A percentile compares a stretch with the other conserved stretches of the same genome.
phyloP scores from a whole-genome alignment of 1,284 basidiomycete species.

The Puccinia triticina region DNA sequence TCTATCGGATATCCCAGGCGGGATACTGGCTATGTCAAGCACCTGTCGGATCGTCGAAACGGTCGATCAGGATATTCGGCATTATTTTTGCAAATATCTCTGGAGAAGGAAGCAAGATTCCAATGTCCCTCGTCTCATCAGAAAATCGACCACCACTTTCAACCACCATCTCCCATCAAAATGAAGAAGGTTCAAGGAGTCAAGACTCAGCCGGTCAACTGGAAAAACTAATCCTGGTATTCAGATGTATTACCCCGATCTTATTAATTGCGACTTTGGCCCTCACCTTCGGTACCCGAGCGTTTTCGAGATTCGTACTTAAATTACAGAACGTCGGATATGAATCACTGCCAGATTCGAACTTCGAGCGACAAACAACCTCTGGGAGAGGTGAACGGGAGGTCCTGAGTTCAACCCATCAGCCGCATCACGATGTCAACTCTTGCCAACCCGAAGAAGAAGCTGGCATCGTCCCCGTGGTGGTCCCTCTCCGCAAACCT shows the following conservation, averaged over 20 bases:
- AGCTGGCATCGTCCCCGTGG: conserved; percentile 70
- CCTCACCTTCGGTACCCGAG: conserved; percentile 37
- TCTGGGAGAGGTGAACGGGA: neutral
- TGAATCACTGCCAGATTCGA: conserved; percentile 35
- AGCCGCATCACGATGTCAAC: neutral
- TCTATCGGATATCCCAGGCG: too few species aligned
- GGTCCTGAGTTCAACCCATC: neutral
- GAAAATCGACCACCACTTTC: neutral
- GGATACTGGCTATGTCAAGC: too few species aligned
- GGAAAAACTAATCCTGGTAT: conserved; percentile 26
- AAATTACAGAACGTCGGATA: conserved; percentile 50
- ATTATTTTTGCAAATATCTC: neutral
- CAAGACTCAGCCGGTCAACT: conserved; percentile 8
- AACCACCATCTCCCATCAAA: neutral
- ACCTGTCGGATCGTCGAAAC: neutral
- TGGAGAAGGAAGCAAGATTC: neutral
- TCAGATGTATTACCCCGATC: conserved; percentile 35
- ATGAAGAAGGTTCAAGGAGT: neutral
- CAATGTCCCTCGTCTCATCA: neutral
- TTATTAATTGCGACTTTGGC: conserved; percentile 33
- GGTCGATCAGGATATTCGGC: conserved; percentile 4
- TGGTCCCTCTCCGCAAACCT: conserved; percentile 71
- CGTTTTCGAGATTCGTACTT: conserved; percentile 38
- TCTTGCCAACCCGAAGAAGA: neutral
- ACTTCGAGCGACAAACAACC: conserved; percentile 17